Evolutionary conservation across 192 early-diverging fungal genomes (phyloP), one percentile per base, ranked within the genome.

Genomic region (Glomus cerebriforme): DNA sequence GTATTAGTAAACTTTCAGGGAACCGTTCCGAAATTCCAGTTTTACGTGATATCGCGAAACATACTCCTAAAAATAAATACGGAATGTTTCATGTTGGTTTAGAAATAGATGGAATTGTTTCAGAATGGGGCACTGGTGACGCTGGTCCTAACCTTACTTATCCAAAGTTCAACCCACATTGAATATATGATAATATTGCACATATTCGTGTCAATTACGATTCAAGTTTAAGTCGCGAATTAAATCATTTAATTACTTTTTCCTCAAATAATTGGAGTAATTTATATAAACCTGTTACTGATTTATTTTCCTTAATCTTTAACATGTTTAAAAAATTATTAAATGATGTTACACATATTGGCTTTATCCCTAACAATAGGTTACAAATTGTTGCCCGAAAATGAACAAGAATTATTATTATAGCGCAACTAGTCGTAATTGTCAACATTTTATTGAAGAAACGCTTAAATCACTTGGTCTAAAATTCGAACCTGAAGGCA

Each of bases 11-110:
- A n/a, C n/a, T n/a, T n/a, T n/a, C n/a, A n/a, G n/a, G n/a, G n/a
- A n/a, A n/a, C n/a, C n/a, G n/a, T n/a, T n/a, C n/a, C n/a, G n/a
- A n/a, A n/a, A n/a, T n/a, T n/a, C n/a, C n/a, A n/a, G n/a, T n/a
- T n/a, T n/a, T n/a, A n/a, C n/a, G n/a, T n/a, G n/a, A n/a, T n/a
- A n/a, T n/a, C n/a, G n/a, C n/a, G n/a, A n/a, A n/a, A n/a, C n/a
- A n/a, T n/a, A n/a, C n/a, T n/a, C n/a, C n/a, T 43, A 43, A 12
- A 43, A 43, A 10, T 1, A 43, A 12, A 43, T 69, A 69, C 24
- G 67, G 67, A 43, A 29, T 29, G 22, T 69, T 69, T n/a, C 67
- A 69, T 37, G 67, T 69, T n/a, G 67, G 67, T 0, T 17, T 69
- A 17, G 67, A 69, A 37, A 39, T 69, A 24, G 37, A 69, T 37